Base-by-base conservation (phyloP, 495 filamentous ascomycete species). In the Bathelium albidoporum region DNA sequence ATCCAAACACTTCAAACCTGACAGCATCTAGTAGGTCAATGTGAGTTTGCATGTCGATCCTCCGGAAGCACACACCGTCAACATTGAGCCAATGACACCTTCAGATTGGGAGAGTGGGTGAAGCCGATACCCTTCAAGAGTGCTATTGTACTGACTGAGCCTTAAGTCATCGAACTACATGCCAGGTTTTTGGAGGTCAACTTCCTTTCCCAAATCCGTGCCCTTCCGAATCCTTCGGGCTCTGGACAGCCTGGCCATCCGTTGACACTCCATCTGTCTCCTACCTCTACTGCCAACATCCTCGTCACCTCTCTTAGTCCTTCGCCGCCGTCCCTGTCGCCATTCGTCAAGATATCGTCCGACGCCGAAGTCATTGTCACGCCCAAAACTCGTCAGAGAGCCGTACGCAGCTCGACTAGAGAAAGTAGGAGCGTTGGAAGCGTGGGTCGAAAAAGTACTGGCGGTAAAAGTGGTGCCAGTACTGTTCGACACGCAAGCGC, bases 351-450 rank as follows among this genome's bases (percentile, higher is more conserved):
- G 75, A 89, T 98, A 63, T 86, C 89, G 0, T 87, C 92, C 0
- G 91, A 97, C 71, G 93, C 90, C 24, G 94, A 98, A 75, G 91
- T 97, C 59, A 92, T 96, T 63, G 95, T 98, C 28, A 93, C 94
- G 2, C 94, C 94, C 0, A 98, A 98, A 73, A 85, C 81, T 20
- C 81, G 87, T n/a, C 79, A 83, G 32, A 62, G 53, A 29, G 44
- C 52, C 12, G 75, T 74, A 43, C 82, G 83, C 59, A 81, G 81
- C 29, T 76, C 80, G 43, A 73, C 74, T 16, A 78, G 76, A 20
- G 83, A 85, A 59, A 90, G 76, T 72, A 81, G 84, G 67, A 97
- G 89, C 73, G 86, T 89, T 24, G 83, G 87, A 3, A 87, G 76
- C 59, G 82, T 79, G 31, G 81, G 82, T 80, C 85, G 83, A 59